A percentile compares a stretch with the other conserved stretches of the same genome.
phyloP scores from a whole-genome alignment of 768 basidiomycete genomes.

The Lentinus tigrinus region DNA sequence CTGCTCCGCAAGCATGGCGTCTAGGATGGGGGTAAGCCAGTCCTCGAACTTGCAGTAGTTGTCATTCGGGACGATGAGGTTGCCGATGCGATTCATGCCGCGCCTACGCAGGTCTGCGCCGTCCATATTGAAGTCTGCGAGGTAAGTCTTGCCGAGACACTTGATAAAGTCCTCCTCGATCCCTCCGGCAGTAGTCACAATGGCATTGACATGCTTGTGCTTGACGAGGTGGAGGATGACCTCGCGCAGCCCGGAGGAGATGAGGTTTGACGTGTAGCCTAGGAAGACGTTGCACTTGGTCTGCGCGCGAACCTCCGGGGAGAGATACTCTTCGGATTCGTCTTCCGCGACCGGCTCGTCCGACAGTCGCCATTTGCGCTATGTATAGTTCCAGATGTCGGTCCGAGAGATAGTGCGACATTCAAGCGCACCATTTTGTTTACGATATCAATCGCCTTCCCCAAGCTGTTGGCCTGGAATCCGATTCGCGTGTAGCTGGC shows the following conservation, averaged over 20 bases:
- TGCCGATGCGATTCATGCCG: constrained; percentile 98
- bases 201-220: constrained; percentile 81
- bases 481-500: constrained; percentile 86
- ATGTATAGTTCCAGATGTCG: not conserved
- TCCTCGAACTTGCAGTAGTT: constrained; percentile 99
- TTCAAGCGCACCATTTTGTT: constrained; percentile 77
- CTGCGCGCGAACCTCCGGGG: constrained; percentile 58
- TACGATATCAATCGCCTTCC: constrained; percentile 84
- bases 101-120: constrained; percentile 82
- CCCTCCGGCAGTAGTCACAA: constrained; percentile 97
- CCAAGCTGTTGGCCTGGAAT: constrained; percentile 95
- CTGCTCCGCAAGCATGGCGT: constrained; percentile 89
- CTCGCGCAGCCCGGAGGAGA: constrained; percentile 95
- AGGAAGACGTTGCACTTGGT: constrained; percentile 89
- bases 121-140: constrained; percentile 90
- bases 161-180: constrained; percentile 99
- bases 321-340: constrained; percentile 64
- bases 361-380: constrained; percentile 89
- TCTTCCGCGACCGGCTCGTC: constrained; percentile 74
- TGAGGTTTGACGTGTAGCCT: constrained; percentile 97
- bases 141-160: constrained; percentile 94
- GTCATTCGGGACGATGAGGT: constrained; percentile 94
- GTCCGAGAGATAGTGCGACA: not conserved
- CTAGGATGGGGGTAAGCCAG: constrained; percentile 95
- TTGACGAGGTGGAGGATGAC: constrained; percentile 90